Evolutionary conservation across 176 grass and related monocot species (phyloP).

Genomic region (Panicum miliaceum): DNA sequence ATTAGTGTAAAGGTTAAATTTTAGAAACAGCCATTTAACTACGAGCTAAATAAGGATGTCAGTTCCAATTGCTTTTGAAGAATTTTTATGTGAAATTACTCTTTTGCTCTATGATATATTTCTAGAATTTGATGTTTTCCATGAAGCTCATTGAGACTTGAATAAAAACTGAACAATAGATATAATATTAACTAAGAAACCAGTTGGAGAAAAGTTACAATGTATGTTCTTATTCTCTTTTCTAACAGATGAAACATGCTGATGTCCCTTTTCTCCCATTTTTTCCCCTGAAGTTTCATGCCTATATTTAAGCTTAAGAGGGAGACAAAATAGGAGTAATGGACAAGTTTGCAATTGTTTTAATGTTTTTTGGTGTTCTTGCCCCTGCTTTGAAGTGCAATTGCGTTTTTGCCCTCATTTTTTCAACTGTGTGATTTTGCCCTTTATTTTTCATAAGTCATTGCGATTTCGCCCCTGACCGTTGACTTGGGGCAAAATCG

Average conservation of each 20-base stretch:
- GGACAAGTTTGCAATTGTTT: slow-evolving; percentile 18
- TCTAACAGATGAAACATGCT: neutral
- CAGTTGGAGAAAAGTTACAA: neutral
- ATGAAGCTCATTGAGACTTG: slow-evolving; percentile 1
- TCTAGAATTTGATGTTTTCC: neutral
- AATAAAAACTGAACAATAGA: neutral
- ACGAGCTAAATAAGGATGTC: slow-evolving; percentile 3
- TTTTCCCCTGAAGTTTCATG: neutral
- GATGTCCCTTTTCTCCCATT: neutral
- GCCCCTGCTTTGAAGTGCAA: too few relatives aligned
- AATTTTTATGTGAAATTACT: neutral
- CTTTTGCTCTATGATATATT: neutral
- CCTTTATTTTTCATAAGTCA: too few relatives aligned
- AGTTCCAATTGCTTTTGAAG: slow-evolving; percentile 14
- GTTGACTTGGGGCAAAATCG: too few relatives aligned
- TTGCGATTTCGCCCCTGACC: too few relatives aligned
- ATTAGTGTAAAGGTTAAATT: slow-evolving; percentile 1
- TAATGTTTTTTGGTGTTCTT: too few relatives aligned
- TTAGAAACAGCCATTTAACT: neutral
- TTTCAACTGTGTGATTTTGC: too few relatives aligned
- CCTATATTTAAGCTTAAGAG: neutral
- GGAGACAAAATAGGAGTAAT: slow-evolving; percentile 9
- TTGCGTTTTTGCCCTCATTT: too few relatives aligned
- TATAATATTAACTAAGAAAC: neutral
- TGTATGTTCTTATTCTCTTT: neutral